Evolutionary conservation across 1,139 yeast species (phyloP).

Genomic region (Candida glucosophila): DNA sequence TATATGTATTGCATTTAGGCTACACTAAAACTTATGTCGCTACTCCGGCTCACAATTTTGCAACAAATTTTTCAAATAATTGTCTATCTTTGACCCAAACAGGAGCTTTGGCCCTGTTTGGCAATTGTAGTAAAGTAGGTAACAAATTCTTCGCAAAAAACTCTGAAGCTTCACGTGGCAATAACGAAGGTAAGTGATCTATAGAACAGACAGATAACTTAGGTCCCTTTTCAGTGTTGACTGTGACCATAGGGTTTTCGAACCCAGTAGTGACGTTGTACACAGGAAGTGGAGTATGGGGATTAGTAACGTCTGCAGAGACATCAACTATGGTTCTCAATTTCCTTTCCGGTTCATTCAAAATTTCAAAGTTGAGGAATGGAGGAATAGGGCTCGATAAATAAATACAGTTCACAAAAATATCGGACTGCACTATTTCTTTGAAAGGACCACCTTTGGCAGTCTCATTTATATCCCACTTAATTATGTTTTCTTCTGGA

Average conservation of each 20-base stretch:
- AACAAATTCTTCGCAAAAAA: slow-evolving; percentile 76
- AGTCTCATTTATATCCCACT: slow-evolving; percentile 98
- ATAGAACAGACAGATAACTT: slow-evolving; percentile 87
- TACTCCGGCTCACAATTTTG: slow-evolving; percentile 44
- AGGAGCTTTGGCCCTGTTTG: slow-evolving; percentile 71
- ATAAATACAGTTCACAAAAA: slow-evolving; percentile 93
- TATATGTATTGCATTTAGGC: slow-evolving; percentile 1
- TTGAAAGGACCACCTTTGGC: slow-evolving; percentile 94
- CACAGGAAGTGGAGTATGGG: slow-evolving; percentile 95
- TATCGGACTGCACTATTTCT: slow-evolving; percentile 82
- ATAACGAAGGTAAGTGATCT: slow-evolving; percentile 89
- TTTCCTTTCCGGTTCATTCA: slow-evolving; percentile 60
- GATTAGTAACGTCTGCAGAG: slow-evolving; percentile 97
- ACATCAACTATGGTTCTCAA: slow-evolving; percentile 93
- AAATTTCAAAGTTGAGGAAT: slow-evolving; percentile 61
- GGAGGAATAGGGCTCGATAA: slow-evolving; percentile 91
- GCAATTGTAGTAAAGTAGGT: slow-evolving; percentile 80
- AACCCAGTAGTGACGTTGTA: slow-evolving; percentile 85
- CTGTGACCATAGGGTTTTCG: slow-evolving; percentile 81
- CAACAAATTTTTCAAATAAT: slow-evolving; percentile 76
- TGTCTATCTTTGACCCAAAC: slow-evolving; percentile 89
- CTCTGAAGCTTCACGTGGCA: slow-evolving; percentile 97
- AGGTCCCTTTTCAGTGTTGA: slow-evolving; percentile 70
- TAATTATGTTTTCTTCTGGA: slow-evolving; percentile 72
- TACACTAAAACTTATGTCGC: not conserved